A percentile compares a stretch with the other conserved stretches of the same genome.
Evolutionary conservation across 176 grass and related monocot species (phyloP).

Genomic region (Oryza glumipatula): DNA sequence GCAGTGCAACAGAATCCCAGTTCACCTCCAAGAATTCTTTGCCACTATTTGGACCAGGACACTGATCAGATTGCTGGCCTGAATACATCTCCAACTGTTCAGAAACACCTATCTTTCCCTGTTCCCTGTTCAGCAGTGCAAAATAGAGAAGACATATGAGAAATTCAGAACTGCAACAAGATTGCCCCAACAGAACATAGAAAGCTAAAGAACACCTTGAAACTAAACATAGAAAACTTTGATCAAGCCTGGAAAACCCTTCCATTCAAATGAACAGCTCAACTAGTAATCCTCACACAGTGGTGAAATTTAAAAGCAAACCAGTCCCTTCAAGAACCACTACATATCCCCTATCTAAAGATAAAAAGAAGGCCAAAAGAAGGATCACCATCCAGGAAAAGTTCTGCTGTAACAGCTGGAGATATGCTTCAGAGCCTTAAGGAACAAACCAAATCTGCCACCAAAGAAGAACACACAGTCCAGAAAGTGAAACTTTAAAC

Average conservation of each 20-base stretch:
- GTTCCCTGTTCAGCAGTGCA: constrained; percentile 33
- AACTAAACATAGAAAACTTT: constrained; percentile 24
- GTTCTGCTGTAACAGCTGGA: constrained; percentile 54
- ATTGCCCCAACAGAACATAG: constrained; percentile 29
- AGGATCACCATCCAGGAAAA: constrained; percentile 54
- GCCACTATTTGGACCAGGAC: constrained; percentile 42
- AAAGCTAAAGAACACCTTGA: constrained; percentile 23
- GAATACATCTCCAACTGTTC: constrained; percentile 60
- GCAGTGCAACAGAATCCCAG: constrained; percentile 67
- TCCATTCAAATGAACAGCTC: constrained; percentile 54
- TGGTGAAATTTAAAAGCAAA: constrained; percentile 53
- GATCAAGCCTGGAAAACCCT: constrained; percentile 49
- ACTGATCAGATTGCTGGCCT: constrained; percentile 63
- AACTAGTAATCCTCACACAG: constrained; percentile 53
- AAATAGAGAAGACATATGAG: constrained; percentile 41
- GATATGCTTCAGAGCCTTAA: constrained; percentile 45
- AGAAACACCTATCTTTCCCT: constrained; percentile 38
- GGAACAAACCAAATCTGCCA: constrained; percentile 59
- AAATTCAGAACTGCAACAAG: constrained; percentile 13
- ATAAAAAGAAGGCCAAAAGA: constrained; percentile 48
- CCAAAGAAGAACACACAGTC: constrained; percentile 46
- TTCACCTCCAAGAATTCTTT: constrained; percentile 58
- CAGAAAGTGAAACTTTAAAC: constrained; percentile 73
- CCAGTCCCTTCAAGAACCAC: constrained; percentile 51
- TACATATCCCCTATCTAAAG: constrained; percentile 42